Conservation (phyloP, 2,329 filamentous ascomycete species). For the Cordyceps militaris region DNA sequence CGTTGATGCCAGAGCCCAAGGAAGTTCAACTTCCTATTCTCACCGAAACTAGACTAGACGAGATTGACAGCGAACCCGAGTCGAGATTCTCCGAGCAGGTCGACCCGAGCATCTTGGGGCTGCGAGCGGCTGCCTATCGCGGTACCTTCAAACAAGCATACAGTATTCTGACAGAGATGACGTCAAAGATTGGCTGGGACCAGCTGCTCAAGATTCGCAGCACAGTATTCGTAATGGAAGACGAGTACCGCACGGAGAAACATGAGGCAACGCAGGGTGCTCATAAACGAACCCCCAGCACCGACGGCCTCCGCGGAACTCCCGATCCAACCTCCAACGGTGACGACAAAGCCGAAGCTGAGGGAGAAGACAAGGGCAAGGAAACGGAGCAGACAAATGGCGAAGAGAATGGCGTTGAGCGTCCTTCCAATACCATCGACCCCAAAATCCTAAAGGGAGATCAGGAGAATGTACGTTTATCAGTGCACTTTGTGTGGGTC, state of each 20-base stretch:
- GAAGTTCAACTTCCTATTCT: conserved; percentile 82
- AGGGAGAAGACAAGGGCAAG: conserved; percentile 28
- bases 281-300: conserved; percentile 67
- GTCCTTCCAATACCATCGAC: conserved; percentile 70
- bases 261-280: conserved; percentile 48
- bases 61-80: conserved; percentile 88
- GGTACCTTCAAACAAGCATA: conserved; percentile 96
- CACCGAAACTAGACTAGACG: conserved; percentile 82
- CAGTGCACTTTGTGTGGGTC: no score
- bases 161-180: conserved; percentile 88
- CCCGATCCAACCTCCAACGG: conserved; percentile 52
- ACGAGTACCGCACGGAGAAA: conserved; percentile 90
- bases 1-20: conserved; percentile 86
- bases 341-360: conserved; percentile 30
- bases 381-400: conserved; percentile 33
- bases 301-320: conserved; percentile 66
- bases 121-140: conserved; percentile 84
- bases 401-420: conserved; percentile 51
- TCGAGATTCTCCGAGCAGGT: conserved; percentile 77
- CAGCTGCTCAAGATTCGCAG: conserved; percentile 90
- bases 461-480: conserved; percentile 54
- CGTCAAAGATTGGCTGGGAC: conserved; percentile 95
- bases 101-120: conserved; percentile 75
- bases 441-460: conserved; percentile 72
- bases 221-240: conserved; percentile 98